Conservation (phyloP, 2,329 filamentous ascomycete genomes). For the Pseudonectria foliicola region DNA sequence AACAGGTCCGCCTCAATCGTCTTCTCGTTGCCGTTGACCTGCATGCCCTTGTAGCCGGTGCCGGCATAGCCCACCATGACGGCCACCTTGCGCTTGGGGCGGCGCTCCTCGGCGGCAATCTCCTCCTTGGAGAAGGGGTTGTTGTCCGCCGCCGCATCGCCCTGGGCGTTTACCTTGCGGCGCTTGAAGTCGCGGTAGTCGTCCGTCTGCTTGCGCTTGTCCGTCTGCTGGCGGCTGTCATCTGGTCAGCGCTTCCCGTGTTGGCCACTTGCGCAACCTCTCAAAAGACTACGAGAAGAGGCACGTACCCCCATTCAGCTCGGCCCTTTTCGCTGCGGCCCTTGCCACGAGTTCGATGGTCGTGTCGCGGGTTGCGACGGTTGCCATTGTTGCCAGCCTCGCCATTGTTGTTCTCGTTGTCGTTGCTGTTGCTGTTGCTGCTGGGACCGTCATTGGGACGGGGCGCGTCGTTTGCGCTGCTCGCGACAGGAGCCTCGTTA, state of each 20-base stretch:
- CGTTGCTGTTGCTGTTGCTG: constrained; percentile 5
- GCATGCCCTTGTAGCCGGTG: constrained; percentile 95
- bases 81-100: constrained; percentile 92
- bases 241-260: constrained; percentile 25
- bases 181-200: constrained; percentile 36
- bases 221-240: constrained; percentile 28
- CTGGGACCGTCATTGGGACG: constrained; percentile 13
- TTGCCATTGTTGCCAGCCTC: constrained; percentile 15
- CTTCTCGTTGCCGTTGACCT: constrained; percentile 74
- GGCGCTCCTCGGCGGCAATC: constrained; percentile 77
- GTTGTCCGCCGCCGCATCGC: constrained; percentile 25
- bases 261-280: constrained; percentile 17
- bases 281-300: background rate
- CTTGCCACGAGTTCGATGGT: constrained; percentile 22
- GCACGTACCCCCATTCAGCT: constrained; percentile 23
- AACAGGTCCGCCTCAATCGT: constrained; percentile 97
- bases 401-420: constrained; percentile 8
- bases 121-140: constrained; percentile 65
- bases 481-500: constrained; percentile 23
- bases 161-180: constrained; percentile 31
- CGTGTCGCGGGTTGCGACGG: constrained; percentile 23
- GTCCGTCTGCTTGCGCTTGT: constrained; percentile 33
- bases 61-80: constrained; percentile 94
- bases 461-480: constrained; percentile 12
- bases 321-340: constrained; percentile 24